phyloP scores from a whole-genome alignment of 176 grass and related monocot species.

The Olyra latifolia region DNA sequence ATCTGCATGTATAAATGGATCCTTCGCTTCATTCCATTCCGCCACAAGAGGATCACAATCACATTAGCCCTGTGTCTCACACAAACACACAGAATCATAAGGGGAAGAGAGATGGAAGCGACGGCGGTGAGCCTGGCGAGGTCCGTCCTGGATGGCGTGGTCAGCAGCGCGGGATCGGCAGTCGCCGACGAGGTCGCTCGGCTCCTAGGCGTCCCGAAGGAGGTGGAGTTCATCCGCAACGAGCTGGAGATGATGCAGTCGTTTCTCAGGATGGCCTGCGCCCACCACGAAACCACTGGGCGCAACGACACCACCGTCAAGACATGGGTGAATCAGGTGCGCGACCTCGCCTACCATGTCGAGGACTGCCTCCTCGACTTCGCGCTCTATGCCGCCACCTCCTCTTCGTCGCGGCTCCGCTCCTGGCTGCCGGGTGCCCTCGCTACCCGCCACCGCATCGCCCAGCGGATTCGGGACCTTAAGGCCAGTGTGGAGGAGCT shows the following conservation, averaged over 20 bases:
- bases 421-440: too few relatives aligned
- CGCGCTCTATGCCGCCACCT: neutral
- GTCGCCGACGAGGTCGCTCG: constrained; percentile 31
- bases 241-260: constrained; percentile 44
- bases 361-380: constrained; percentile 46
- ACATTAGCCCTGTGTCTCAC: too few relatives aligned
- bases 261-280: constrained; percentile 4
- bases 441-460: too few relatives aligned
- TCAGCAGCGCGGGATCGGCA: constrained; percentile 16
- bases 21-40: too few relatives aligned
- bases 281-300: neutral
- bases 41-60: too few relatives aligned
- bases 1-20: too few relatives aligned
- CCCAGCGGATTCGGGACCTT: too few relatives aligned
- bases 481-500: too few relatives aligned
- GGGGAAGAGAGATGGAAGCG: constrained; percentile 26
- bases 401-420: neutral
- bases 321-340: constrained; percentile 42
- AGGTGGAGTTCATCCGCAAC: constrained; percentile 41
- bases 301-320: neutral
- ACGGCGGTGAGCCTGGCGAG: constrained; percentile 37
- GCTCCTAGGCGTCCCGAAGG: constrained; percentile 12
- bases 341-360: constrained; percentile 36
- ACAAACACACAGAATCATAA: too few relatives aligned
- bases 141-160: constrained; percentile 40